Evolutionary conservation across 805 yeast species (phyloP).

Genomic region (Wickerhamiella dianesei): DNA sequence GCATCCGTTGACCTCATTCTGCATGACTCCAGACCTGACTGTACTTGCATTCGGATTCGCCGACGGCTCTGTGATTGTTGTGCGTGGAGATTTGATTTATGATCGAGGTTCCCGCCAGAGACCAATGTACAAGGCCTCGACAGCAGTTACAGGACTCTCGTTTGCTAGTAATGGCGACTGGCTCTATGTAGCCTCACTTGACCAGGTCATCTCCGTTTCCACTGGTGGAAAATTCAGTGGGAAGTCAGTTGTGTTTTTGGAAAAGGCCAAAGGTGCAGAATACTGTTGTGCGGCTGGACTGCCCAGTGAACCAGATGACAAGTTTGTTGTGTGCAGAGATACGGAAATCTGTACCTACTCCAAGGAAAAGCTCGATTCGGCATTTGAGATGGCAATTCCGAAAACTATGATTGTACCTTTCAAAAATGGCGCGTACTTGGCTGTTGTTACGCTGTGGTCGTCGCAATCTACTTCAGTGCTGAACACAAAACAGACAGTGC

Average conservation of each 20-base stretch:
- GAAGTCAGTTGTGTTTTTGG: slow-evolving; percentile 39
- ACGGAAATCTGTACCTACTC: slow-evolving; percentile 53
- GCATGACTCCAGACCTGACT: slow-evolving; percentile 40
- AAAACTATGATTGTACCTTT: slow-evolving; percentile 34
- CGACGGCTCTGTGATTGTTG: slow-evolving; percentile 66
- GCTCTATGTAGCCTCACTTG: slow-evolving; percentile 62
- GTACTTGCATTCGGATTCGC: slow-evolving; percentile 67
- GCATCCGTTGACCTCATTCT: slow-evolving; percentile 60
- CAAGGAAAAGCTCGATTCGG: slow-evolving; percentile 26
- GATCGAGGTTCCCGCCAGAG: slow-evolving; percentile 89
- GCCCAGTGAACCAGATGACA: slow-evolving; percentile 23
- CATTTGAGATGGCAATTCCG: slow-evolving; percentile 42
- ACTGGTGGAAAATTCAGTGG: slow-evolving; percentile 52
- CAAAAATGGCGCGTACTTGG: slow-evolving; percentile 35
- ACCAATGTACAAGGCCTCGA: slow-evolving; percentile 48
- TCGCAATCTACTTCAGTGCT: slow-evolving; percentile 9
- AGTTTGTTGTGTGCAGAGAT: slow-evolving; percentile 50
- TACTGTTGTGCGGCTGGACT: slow-evolving; percentile 31
- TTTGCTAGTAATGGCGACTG: slow-evolving; percentile 30
- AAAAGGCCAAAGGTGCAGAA: slow-evolving; percentile 34
- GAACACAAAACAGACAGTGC: slow-evolving; percentile 30
- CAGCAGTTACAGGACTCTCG: slow-evolving; percentile 69
- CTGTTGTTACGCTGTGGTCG: slow-evolving; percentile 27
- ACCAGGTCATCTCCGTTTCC: slow-evolving; percentile 52
- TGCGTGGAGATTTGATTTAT: slow-evolving; percentile 75